These are phyloP conservation scores for Oenanthe sinensis DNA, from an alignment of 129 eudicot genomes.

Conservation along the genomic window DNA sequence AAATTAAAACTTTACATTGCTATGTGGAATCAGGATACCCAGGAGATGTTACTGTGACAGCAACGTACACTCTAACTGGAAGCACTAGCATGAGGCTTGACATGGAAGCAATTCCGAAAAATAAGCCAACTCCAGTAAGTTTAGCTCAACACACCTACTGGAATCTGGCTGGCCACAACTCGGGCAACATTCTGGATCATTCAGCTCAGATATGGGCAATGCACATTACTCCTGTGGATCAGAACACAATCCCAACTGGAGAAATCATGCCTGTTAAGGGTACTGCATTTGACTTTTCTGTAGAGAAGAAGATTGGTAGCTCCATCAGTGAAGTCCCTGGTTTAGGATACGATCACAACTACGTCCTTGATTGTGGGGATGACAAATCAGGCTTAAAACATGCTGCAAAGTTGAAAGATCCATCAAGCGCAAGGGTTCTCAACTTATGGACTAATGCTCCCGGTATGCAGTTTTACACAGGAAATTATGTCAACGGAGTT, in stretches of 20 bases:
- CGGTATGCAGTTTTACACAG: conserved; percentile 94
- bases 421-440: conserved; percentile 59
- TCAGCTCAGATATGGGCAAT: conserved; percentile 67
- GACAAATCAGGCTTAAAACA: conserved; percentile 72
- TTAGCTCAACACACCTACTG: conserved; percentile 95
- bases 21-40: conserved; percentile 60
- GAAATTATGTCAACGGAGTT: conserved; percentile 61
- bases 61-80: conserved; percentile 73
- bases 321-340: conserved; percentile 63
- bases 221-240: conserved; percentile 74
- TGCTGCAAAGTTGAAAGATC: conserved; percentile 69
- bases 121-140: conserved; percentile 76
- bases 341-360: conserved; percentile 87
- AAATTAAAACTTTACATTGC: background rate
- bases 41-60: conserved; percentile 71
- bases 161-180: conserved; percentile 79
- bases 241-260: conserved; percentile 71
- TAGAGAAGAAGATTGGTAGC: conserved; percentile 60
- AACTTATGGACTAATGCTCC: conserved; percentile 90
- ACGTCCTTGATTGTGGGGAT: conserved; percentile 79
- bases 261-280: conserved; percentile 67
- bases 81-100: conserved; percentile 67
- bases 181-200: conserved; percentile 73
- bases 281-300: conserved; percentile 84
- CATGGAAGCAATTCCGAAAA: conserved; percentile 82